A percentile compares a stretch with the other conserved stretches of the same genome.
Evolutionary conservation across 306 rosid species (phyloP).

Genomic region (Rosa multiflora): DNA sequence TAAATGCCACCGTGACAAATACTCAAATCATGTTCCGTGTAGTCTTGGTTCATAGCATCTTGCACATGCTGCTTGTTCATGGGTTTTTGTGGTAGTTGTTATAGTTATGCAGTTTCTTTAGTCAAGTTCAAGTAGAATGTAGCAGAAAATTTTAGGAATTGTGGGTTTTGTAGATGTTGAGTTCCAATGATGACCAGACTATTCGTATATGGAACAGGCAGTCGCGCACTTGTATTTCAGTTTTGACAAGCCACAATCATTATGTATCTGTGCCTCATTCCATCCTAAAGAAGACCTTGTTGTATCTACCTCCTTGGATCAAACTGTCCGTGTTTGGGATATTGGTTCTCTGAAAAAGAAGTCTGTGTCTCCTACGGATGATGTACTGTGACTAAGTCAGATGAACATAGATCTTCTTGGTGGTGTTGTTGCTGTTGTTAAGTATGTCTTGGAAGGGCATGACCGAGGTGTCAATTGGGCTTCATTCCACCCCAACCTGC

Average conservation of each 20-base stretch:
- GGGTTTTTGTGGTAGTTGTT: too few species aligned
- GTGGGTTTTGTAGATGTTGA: conserved; percentile 22
- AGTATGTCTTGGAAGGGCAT: conserved; percentile 97
- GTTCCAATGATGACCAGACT: conserved; percentile 98
- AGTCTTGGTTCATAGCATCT: too few species aligned
- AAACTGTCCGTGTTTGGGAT: conserved; percentile 99
- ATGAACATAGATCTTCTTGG: conserved; percentile 97
- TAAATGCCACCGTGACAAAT: too few species aligned
- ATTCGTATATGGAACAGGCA: conserved; percentile 99
- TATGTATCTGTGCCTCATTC: conserved; percentile 97
- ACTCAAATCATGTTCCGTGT: too few species aligned
- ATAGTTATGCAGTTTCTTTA: too few species aligned
- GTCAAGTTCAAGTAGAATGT: too few species aligned
- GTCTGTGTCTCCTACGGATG: conserved; percentile 92
- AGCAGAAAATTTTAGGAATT: too few species aligned
- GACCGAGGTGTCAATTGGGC: conserved; percentile 99
- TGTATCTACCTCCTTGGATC: conserved; percentile 93
- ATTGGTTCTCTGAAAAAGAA: conserved; percentile 87
- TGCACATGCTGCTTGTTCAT: too few species aligned
- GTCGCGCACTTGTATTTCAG: conserved; percentile 93
- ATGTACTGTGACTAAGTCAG: conserved; percentile 81
- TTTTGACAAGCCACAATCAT: conserved; percentile 94
- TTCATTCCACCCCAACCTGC: conserved; percentile 86
- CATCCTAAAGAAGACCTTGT: conserved; percentile 95
- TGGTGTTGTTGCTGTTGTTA: conserved; percentile 86